Evolutionary conservation across 2,329 filamentous ascomycete genomes (phyloP), one percentile per base, ranked within the genome.

Genomic region (Penicillium janthinellum): DNA sequence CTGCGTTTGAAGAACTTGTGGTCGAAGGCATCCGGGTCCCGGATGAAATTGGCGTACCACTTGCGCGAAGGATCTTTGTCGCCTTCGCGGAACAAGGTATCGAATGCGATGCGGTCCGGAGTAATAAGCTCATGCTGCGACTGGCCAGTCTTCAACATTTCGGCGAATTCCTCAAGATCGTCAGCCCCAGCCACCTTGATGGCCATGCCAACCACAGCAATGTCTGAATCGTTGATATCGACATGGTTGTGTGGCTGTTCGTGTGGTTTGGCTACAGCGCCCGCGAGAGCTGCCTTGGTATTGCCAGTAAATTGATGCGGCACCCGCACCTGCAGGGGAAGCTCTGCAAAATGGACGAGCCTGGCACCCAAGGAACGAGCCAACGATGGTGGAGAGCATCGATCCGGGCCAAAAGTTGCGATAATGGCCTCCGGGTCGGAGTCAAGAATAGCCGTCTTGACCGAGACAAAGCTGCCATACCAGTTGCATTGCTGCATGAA

Each of bases 1-100:
- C 58, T 66, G 31, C 61, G 65, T 42, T 70, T 69, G 68, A 75
- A 75, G 62, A 75, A 76, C 44, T 66, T 67, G 59, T 73, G 66
- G 55, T 76, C 74, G 39, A 75, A 75, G 1, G 63, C 57, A 31
- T 71, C 63, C 3, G 41, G 14, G 25, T 64, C 60, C 1, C 49
- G 17, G 2, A 72, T 31, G 17, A 69, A 70, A 41, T 65, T 65
- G 38, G 38, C 38, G 6, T 41, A 41, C 38, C 38, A 41, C n/a
- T 41, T 41, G n/a, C 38, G 38, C 4, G 38, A 17, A 2, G 38
- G 38, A 41, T 41, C 38, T 20, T 41, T 41, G n/a, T 41, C 38
- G 17, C 38, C 15, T n/a, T 41, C 38, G 38, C 38, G 38, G n/a
- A 41, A 41, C 38, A 41, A 41, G 15, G 38, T 41, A 15, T 41